phyloP scores from a whole-genome alignment of 2,329 filamentous ascomycete species.

The Claviceps capensis region DNA sequence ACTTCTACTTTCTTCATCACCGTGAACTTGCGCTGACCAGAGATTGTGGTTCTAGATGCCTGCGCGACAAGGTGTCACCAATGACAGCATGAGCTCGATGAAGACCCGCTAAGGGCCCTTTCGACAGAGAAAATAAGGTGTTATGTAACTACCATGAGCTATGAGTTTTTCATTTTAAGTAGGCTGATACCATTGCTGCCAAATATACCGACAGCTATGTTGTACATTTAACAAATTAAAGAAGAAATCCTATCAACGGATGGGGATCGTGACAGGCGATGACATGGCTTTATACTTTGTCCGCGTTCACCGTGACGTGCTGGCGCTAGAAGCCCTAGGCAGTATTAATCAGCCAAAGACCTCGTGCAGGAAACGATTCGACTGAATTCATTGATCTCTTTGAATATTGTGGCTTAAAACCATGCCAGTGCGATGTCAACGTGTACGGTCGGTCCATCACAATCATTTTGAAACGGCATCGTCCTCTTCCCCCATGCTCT shows the following conservation, averaged over 20 bases:
- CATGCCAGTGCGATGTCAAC: too few relatives aligned
- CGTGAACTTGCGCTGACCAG: background rate
- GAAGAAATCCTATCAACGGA: background rate
- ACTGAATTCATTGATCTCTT: too few relatives aligned
- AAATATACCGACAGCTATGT: background rate
- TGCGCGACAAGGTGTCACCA: conserved; percentile 37
- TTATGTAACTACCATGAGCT: background rate
- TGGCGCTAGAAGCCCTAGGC: too few relatives aligned
- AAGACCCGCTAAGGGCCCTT: conserved; percentile 22
- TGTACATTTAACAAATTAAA: background rate
- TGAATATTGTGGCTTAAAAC: too few relatives aligned
- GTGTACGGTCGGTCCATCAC: too few relatives aligned
- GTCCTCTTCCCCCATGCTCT: too few relatives aligned
- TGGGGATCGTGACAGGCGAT: background rate
- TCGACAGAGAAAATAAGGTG: background rate
- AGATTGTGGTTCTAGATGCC: conserved; percentile 26
- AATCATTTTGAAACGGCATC: too few relatives aligned
- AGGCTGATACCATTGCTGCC: background rate
- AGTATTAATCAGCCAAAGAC: too few relatives aligned
- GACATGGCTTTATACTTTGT: background rate
- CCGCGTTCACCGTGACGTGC: too few relatives aligned
- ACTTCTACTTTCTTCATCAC: conserved; percentile 2
- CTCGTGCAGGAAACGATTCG: too few relatives aligned
- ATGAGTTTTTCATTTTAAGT: background rate
- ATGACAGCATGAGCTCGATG: conserved; percentile 35